phyloP scores from a whole-genome alignment of 352 stramenopile species.

The Pythium aphanidermatum region DNA sequence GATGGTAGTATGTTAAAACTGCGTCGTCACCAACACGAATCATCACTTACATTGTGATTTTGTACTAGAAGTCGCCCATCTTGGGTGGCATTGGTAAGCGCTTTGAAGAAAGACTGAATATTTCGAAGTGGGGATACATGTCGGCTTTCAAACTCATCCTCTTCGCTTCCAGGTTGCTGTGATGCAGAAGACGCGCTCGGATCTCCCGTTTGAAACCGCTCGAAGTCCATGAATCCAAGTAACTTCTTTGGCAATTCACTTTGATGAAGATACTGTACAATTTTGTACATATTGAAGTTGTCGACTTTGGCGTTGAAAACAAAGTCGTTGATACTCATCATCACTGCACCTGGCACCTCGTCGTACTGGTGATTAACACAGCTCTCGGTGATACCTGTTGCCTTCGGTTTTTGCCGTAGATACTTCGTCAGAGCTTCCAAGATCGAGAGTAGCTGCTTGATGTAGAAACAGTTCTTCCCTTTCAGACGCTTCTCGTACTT shows the following conservation, averaged over 20 bases:
- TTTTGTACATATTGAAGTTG: constrained; percentile 90
- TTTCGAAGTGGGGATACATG: constrained; percentile 78
- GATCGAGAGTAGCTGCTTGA: constrained; percentile 82
- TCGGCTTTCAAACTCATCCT: constrained; percentile 55
- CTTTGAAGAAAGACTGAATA: constrained; percentile 72
- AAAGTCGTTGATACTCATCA: constrained; percentile 85
- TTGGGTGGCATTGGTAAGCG: constrained; percentile 55
- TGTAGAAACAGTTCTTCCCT: constrained; percentile 85
- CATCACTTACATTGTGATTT: constrained; percentile 37
- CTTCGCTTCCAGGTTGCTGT: constrained; percentile 12
- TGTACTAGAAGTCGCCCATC: constrained; percentile 75
- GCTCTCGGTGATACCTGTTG: neutral
- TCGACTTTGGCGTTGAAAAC: constrained; percentile 73
- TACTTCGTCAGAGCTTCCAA: constrained; percentile 76
- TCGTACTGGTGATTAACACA: constrained; percentile 10
- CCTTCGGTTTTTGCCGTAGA: constrained; percentile 30
- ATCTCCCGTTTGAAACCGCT: too few relatives aligned
- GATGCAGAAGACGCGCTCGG: too few relatives aligned
- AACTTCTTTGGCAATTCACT: constrained; percentile 83
- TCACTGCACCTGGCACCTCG: constrained; percentile 29
- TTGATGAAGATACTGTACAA: constrained; percentile 71
- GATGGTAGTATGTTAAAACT: constrained; percentile 6
- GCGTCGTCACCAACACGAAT: constrained; percentile 3
- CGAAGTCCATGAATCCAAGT: constrained; percentile 65
- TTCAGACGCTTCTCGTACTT: constrained; percentile 87